These are phyloP conservation scores for Ceriops zippeliana DNA, from an alignment of 345 rosid species.

Conservation along the genomic window DNA sequence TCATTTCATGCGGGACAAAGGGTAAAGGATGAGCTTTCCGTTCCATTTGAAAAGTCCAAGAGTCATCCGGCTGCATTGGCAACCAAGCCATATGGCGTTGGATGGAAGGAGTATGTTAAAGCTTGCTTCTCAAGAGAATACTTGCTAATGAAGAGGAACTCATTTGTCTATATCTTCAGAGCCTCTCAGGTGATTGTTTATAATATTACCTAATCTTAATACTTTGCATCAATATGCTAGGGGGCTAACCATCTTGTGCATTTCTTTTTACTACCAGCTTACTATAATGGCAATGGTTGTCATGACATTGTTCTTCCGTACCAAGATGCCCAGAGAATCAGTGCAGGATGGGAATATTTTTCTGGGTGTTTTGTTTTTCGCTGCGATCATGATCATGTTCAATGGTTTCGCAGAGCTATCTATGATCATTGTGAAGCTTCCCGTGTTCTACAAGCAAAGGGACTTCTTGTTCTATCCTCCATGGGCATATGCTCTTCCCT, in stretches of 20 bases:
- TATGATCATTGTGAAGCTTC: conserved; percentile 77
- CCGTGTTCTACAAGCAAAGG: conserved; percentile 83
- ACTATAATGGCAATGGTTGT: conserved; percentile 29
- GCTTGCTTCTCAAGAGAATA: conserved; percentile 50
- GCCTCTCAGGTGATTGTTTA: conserved; percentile 43
- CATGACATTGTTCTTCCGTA: conserved; percentile 37
- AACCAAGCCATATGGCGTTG: conserved; percentile 42
- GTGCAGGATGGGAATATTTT: conserved; percentile 48
- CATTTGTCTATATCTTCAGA: conserved; percentile 50
- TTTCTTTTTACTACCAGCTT: conserved; percentile 20
- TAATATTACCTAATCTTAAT: too few species aligned
- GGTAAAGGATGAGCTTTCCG: conserved; percentile 39
- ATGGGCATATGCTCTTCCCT: conserved; percentile 75
- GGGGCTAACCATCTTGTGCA: too few species aligned
- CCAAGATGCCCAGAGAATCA: conserved; percentile 33
- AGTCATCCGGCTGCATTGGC: conserved; percentile 61
- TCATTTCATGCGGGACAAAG: conserved; percentile 36
- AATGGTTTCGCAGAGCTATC: conserved; percentile 73
- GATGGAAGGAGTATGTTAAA: conserved; percentile 44
- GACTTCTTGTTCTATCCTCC: conserved; percentile 70
- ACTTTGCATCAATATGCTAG: too few species aligned
- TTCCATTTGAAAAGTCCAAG: conserved; percentile 45
- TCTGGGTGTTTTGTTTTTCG: conserved; percentile 65
- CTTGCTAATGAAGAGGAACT: conserved; percentile 61
- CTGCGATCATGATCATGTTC: conserved; percentile 46